These are phyloP conservation scores for Termitomyces sp. DNA, from an alignment of 768 basidiomycete genomes.

Conservation along the genomic window DNA sequence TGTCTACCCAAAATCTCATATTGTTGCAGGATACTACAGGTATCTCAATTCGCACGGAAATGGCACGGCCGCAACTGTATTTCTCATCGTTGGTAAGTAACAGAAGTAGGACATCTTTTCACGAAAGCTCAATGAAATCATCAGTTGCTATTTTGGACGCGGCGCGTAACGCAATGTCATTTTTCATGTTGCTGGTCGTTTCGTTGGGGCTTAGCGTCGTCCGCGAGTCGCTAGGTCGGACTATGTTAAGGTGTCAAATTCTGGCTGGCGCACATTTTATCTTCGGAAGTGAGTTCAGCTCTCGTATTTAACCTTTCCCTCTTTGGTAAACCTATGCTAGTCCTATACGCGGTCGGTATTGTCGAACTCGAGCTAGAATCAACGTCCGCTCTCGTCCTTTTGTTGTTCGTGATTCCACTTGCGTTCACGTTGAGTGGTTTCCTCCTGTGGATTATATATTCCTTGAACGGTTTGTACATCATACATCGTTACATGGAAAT, in stretches of 20 bases:
- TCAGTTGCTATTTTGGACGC: constrained; percentile 93
- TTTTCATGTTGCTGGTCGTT: constrained; percentile 93
- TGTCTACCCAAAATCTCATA: neutral
- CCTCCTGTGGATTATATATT: constrained; percentile 92
- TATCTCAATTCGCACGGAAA: constrained; percentile 88
- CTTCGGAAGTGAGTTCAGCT: constrained; percentile 73
- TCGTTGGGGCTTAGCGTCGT: constrained; percentile 91
- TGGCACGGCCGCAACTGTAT: constrained; percentile 71
- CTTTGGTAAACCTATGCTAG: constrained; percentile 28
- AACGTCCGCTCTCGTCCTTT: constrained; percentile 75
- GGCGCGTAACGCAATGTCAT: constrained; percentile 88
- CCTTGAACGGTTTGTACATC: constrained; percentile 66
- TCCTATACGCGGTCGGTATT: constrained; percentile 91
- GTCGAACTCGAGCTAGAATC: constrained; percentile 91
- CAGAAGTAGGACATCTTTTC: neutral
- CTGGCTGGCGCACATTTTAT: constrained; percentile 84
- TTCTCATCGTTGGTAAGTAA: constrained; percentile 82
- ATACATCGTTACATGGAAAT: neutral
- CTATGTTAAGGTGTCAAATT: constrained; percentile 80
- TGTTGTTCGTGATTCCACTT: constrained; percentile 90
- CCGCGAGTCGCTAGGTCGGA: constrained; percentile 75
- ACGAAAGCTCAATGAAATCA: constrained; percentile 4
- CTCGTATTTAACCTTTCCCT: neutral
- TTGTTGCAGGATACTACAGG: constrained; percentile 74
- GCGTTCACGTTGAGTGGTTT: constrained; percentile 95